Conservation (phyloP, 805 yeast genomes). For the Starmerella floris region DNA sequence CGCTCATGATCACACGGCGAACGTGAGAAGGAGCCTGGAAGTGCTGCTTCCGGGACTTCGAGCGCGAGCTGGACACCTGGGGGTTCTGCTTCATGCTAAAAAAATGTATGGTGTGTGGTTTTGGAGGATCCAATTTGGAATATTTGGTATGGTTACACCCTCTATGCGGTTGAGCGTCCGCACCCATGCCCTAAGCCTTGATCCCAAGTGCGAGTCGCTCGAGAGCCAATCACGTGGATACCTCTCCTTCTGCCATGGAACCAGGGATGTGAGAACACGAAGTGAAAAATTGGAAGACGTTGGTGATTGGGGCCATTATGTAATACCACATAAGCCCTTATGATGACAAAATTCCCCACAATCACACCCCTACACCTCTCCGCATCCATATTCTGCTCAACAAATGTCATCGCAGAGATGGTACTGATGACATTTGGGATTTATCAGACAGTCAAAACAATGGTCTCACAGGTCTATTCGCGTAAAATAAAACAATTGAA, state of each 20-base stretch:
- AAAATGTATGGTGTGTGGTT: not conserved
- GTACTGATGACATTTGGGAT: too few relatives aligned
- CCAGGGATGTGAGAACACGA: too few relatives aligned
- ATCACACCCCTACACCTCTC: too few relatives aligned
- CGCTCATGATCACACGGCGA: constrained; percentile 90
- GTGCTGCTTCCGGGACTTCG: constrained; percentile 99
- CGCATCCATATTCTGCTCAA: too few relatives aligned
- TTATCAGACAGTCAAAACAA: too few relatives aligned
- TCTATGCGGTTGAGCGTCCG: not conserved
- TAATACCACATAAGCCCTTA: too few relatives aligned
- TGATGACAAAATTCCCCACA: too few relatives aligned
- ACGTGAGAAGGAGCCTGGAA: constrained; percentile 94
- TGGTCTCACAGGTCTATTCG: too few relatives aligned
- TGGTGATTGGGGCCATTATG: too few relatives aligned
- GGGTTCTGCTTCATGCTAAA: constrained; percentile 23
- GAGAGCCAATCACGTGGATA: not conserved
- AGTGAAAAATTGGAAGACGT: too few relatives aligned
- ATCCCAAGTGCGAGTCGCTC: not conserved
- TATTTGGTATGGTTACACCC: not conserved
- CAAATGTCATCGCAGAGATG: too few relatives aligned
- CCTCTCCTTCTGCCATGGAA: not conserved
- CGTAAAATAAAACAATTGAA: too few relatives aligned
- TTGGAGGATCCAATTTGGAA: not conserved
- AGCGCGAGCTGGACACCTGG: constrained; percentile 96
- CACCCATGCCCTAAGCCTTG: not conserved